phyloP scores from a whole-genome alignment of 2,329 filamentous ascomycete species.

The Ophioceras dolichostomum region DNA sequence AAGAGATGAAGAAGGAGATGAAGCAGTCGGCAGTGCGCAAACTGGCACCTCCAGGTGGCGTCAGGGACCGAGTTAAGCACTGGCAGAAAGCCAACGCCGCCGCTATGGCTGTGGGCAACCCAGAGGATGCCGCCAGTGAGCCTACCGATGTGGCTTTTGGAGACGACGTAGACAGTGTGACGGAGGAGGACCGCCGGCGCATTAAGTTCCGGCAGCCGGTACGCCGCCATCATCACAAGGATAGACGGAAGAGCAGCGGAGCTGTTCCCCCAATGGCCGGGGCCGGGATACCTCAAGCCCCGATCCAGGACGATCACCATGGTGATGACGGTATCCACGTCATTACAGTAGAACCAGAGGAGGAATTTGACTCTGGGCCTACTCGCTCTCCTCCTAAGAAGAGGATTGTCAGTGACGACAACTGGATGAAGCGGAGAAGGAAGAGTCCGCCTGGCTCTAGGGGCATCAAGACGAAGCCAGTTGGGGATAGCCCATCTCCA shows the following conservation, averaged over 20 bases:
- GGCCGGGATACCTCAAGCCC: constrained; percentile 4
- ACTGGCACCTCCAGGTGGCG: constrained; percentile 51
- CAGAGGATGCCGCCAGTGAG: constrained; percentile 39
- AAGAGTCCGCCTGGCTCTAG: constrained; percentile 27
- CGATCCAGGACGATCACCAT: constrained; percentile 3
- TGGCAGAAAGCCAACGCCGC: constrained; percentile 74
- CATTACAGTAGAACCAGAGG: too few species aligned
- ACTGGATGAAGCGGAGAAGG: constrained; percentile 59
- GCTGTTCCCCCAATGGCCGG: neutral
- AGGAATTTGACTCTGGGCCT: too few species aligned
- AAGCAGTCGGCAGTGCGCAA: constrained; percentile 44
- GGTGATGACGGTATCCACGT: too few species aligned
- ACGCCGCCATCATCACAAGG: constrained; percentile 14
- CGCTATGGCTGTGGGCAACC: constrained; percentile 41
- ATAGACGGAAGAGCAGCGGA: constrained; percentile 17
- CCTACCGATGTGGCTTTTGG: constrained; percentile 50
- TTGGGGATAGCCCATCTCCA: constrained; percentile 17
- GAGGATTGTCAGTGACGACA: constrained; percentile 82
- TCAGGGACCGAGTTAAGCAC: constrained; percentile 66
- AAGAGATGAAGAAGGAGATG: constrained; percentile 40
- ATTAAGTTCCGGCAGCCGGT: constrained; percentile 36
- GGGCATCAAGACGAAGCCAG: constrained; percentile 15
- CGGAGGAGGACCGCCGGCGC: constrained; percentile 45
- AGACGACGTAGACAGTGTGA: constrained; percentile 47
- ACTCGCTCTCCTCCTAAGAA: constrained; percentile 71